These are phyloP conservation scores for Garcia nutans DNA, from an alignment of 345 rosid species.

Conservation along the genomic window DNA sequence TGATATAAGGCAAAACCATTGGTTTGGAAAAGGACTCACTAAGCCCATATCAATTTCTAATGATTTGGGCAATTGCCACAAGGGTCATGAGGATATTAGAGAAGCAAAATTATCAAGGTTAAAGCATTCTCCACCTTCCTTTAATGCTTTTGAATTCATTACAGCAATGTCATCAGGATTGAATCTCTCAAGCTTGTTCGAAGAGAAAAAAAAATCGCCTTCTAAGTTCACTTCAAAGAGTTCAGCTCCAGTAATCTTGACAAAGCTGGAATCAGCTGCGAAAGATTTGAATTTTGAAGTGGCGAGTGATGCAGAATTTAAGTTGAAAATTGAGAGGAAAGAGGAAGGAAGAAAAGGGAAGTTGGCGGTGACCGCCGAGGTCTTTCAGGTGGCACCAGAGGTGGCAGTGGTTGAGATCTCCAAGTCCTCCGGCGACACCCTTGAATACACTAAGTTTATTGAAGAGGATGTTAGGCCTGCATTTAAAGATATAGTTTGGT, in stretches of 20 bases:
- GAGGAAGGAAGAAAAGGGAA: constrained; percentile 43
- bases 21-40: constrained; percentile 15
- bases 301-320: constrained; percentile 10
- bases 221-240: constrained; percentile 35
- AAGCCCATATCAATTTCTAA: constrained; percentile 10
- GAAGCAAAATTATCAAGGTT: background rate
- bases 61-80: constrained; percentile 4
- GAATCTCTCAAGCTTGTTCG: constrained; percentile 24
- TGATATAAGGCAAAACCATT: constrained; percentile 10
- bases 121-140: constrained; percentile 14
- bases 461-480: constrained; percentile 49
- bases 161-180: constrained; percentile 28
- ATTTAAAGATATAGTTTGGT: constrained; percentile 49
- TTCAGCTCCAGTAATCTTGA: constrained; percentile 12
- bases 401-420: constrained; percentile 35
- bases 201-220: constrained; percentile 12
- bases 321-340: constrained; percentile 21
- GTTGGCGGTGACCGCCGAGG: constrained; percentile 29
- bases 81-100: background rate
- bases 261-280: constrained; percentile 20
- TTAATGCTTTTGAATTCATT: constrained; percentile 25
- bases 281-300: constrained; percentile 17
- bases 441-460: constrained; percentile 43
- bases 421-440: constrained; percentile 41
- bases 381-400: constrained; percentile 26